Evolutionary conservation across 768 basidiomycete species (phyloP).

Genomic region (Gymnopilus junonius): DNA sequence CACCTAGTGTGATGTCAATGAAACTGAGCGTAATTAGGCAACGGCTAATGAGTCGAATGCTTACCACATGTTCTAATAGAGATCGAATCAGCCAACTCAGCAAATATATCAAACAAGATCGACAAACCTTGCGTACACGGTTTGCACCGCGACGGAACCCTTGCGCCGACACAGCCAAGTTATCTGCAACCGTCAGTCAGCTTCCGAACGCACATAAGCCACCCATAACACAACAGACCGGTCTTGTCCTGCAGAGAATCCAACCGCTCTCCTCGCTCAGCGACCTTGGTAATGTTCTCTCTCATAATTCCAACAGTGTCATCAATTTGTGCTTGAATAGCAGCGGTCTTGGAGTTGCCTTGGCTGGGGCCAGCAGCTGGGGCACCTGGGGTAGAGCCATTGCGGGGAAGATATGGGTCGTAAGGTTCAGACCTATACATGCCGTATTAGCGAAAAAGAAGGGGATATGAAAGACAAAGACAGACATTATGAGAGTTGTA

Average conservation of each 20-base stretch:
- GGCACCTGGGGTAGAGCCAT: conserved; percentile 63
- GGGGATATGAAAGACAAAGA: conserved; percentile 9
- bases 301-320: conserved; percentile 98
- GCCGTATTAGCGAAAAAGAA: conserved; percentile 5
- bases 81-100: conserved; percentile 10
- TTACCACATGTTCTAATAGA: conserved; percentile 86
- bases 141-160: conserved; percentile 98
- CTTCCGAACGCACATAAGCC: not conserved
- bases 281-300: conserved; percentile 95
- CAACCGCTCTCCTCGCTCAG: conserved; percentile 92
- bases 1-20: conserved; percentile 56
- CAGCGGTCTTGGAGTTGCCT: conserved; percentile 86
- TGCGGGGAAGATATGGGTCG: conserved; percentile 96
- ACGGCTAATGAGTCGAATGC: conserved; percentile 30
- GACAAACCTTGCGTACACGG: conserved; percentile 88
- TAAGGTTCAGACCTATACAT: conserved; percentile 90
- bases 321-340: conserved; percentile 97
- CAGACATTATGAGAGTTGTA: conserved; percentile 44
- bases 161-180: conserved; percentile 97
- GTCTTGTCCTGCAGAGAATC: conserved; percentile 98
- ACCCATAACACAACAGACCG: conserved; percentile 55
- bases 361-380: conserved; percentile 47
- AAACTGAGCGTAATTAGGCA: conserved; percentile 13
- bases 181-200: conserved; percentile 59
- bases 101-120: not conserved